phyloP scores from a whole-genome alignment of 352 stramenopile genomes.

The Phytophthora vignae region DNA sequence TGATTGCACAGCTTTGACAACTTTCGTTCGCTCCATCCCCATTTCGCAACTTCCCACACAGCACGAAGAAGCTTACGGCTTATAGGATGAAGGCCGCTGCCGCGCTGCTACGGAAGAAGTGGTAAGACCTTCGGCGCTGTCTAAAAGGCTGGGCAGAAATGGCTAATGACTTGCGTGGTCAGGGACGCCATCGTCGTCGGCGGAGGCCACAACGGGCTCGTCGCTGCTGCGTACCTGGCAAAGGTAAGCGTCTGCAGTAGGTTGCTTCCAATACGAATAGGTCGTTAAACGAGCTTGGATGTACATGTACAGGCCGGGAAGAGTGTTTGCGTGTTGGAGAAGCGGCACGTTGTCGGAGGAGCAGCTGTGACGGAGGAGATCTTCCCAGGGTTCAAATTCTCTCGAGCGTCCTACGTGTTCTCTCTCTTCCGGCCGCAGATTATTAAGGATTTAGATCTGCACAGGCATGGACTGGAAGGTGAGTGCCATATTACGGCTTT shows the following conservation, averaged over 20 bases:
- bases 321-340: constrained; percentile 90
- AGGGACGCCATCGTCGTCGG: constrained; percentile 92
- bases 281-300: neutral
- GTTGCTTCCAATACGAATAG: neutral
- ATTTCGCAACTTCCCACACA: constrained; percentile 23
- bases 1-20: constrained; percentile 10
- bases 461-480: constrained; percentile 83
- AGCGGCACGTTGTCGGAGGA: constrained; percentile 86
- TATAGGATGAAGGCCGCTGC: constrained; percentile 29
- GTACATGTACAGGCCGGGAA: constrained; percentile 63
- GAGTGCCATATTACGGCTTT: neutral
- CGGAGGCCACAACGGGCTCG: constrained; percentile 91
- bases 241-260: constrained; percentile 49
- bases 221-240: constrained; percentile 89
- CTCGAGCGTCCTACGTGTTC: constrained; percentile 91
- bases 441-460: constrained; percentile 88
- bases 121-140: constrained; percentile 21
- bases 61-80: constrained; percentile 15
- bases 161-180: neutral
- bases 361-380: constrained; percentile 93
- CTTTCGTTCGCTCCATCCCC: neutral
- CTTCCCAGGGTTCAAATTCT: constrained; percentile 92
- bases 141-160: neutral
- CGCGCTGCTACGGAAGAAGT: constrained; percentile 48
- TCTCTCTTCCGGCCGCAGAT: constrained; percentile 91